Evolutionary conservation across 2,329 filamentous ascomycete species (phyloP), one percentile per base, ranked within the genome.

Genomic region (Epichloe sibirici): DNA sequence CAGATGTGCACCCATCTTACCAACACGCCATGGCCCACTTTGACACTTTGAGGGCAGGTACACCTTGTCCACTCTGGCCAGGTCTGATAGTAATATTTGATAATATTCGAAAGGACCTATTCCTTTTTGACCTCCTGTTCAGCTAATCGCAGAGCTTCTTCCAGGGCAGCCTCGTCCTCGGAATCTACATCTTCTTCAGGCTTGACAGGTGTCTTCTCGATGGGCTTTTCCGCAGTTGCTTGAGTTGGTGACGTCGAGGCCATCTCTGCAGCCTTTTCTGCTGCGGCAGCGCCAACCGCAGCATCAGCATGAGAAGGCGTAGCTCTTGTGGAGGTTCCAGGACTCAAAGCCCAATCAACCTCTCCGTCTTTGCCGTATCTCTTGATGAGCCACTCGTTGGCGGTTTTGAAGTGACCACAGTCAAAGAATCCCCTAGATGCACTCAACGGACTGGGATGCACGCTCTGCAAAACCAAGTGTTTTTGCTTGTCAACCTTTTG

Each of bases 401-500:
- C 81, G 70, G 82, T 80, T 57, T 75, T 82, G 67, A 94, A 95
- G 69, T 95, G 90, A 0, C 82, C 81, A 60, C 86, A 90, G 53
- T 88, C 83, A 58, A 88, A 89, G 68, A 90, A 98, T 1, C 93
- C 93, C 51, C 80, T 77, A 13, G 75, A 71, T 4, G 91, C 93
- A 69, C 88, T 94, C 58, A 96, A 69, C n/a, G 93, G 93, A 67
- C 89, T 95, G 0, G 93, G 93, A 70, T 98, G 93, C 48, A 90
- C 90, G 62, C 83, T 86, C 69, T 86, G 83, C 58, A 98, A 74
- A 39, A 98, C 88, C 45, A 88, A 76, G 71, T 98, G 91, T 61
- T 78, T 83, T 57, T 79, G 75, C 49, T 69, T 73, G 63, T 93
- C 85, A 50, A 97, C 76, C 59, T 82, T 85, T 43, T 77, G 71